These are phyloP conservation scores for Apiotrichum gracile DNA, from an alignment of 1,284 basidiomycete species.

Conservation along the genomic window DNA sequence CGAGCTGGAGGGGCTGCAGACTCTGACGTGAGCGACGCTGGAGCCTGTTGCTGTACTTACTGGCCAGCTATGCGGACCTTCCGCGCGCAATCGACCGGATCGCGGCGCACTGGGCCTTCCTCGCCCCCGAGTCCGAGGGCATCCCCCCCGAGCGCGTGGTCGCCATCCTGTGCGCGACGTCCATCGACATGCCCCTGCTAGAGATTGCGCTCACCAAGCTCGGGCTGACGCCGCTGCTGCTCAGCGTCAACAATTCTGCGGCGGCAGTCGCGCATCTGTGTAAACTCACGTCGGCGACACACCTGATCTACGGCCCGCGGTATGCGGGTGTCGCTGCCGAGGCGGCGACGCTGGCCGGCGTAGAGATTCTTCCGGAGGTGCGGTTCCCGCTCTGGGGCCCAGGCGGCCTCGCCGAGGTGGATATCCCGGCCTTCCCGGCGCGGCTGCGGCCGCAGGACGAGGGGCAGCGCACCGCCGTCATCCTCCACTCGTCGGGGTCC, in stretches of 20 bases:
- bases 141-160: conserved; percentile 44
- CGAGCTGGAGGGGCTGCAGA: conserved; percentile 40
- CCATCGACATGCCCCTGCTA: conserved; percentile 50
- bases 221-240: conserved; percentile 50
- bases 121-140: conserved; percentile 18
- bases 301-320: conserved; percentile 52
- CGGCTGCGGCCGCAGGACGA: conserved; percentile 52
- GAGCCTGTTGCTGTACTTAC: neutral
- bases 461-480: conserved; percentile 49
- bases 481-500: conserved; percentile 61
- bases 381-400: conserved; percentile 51
- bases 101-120: conserved; percentile 46
- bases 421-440: conserved; percentile 41
- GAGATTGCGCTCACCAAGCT: conserved; percentile 52
- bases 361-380: conserved; percentile 44
- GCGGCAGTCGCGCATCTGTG: conserved; percentile 56
- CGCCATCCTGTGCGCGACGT: conserved; percentile 48
- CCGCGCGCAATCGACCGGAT: conserved; percentile 49
- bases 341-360: conserved; percentile 31
- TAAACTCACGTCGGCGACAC: conserved; percentile 50
- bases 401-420: conserved; percentile 40
- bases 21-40: conserved; percentile 38
- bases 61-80: conserved; percentile 42
- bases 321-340: too few species aligned
- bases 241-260: conserved; percentile 57